Percentiles rank a stretch among this genome's conserved stretches.
phyloP scores from a whole-genome alignment of 495 filamentous ascomycete species.

The Saxophila tyrrhenica region DNA sequence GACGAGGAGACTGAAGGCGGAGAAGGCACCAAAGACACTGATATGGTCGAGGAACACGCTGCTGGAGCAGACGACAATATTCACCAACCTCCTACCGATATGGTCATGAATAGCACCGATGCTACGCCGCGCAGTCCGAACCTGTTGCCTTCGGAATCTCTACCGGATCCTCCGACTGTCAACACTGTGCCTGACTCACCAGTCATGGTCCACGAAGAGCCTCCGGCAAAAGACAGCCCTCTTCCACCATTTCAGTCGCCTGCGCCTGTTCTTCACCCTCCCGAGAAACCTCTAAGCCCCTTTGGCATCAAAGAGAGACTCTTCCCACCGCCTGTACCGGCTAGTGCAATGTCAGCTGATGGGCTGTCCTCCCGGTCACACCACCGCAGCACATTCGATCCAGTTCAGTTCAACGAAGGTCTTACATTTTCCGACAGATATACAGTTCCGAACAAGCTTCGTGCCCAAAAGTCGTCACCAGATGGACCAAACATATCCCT shows the following conservation, averaged over 20 bases:
- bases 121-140: too few species aligned
- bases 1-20: conserved; percentile 1
- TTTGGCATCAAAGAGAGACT: conserved; percentile 4
- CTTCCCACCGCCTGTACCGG: conserved; percentile 2
- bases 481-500: not conserved
- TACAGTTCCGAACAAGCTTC: not conserved
- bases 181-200: too few species aligned
- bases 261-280: too few species aligned
- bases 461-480: not conserved
- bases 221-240: too few species aligned
- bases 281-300: conserved; percentile 1
- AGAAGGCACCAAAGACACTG: not conserved
- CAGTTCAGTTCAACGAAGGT: not conserved
- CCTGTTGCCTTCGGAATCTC: too few species aligned
- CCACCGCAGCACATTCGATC: not conserved
- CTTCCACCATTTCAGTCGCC: too few species aligned
- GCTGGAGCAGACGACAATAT: too few species aligned
- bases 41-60: not conserved
- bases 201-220: too few species aligned
- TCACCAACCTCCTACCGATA: too few species aligned
- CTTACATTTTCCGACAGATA: not conserved
- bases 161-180: too few species aligned
- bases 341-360: not conserved
- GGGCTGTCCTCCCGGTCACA: not conserved
- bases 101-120: too few species aligned